Base-by-base conservation (phyloP, 106 monocot species). In the Posidonia australis region DNA sequence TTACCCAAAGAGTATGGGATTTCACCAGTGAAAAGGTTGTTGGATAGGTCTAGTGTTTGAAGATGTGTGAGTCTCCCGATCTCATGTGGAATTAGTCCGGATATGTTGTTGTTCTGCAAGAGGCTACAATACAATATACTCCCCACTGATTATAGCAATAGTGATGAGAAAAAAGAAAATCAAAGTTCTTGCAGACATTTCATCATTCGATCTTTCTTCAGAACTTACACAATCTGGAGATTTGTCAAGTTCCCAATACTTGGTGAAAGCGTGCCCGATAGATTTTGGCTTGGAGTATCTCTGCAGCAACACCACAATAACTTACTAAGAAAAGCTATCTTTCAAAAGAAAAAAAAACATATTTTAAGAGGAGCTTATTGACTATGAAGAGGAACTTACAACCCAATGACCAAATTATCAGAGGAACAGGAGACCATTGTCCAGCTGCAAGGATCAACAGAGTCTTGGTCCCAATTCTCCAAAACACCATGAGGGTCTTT, bases 381-480 rank as follows among this genome's bases (percentile, higher is more conserved):
- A n/a, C n/a, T n/a, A 36, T 36, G 36, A 4, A 23, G 11, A 19
- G 36, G 1, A 36, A 46, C 69, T 47, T 58, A 81, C 81, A 81
- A 53, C n/a, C 70, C 77, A 58, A 70, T 81, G 54, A 81, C 81
- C 11, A 81, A 59, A 64, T 81, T 81, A 5, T 77, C 66, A 18
- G 73, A 46, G 17, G 81, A 81, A 36, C 81, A 81, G 11, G 77
- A 70, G 49, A 81, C 61, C 73, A 77, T 81, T 22, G 81, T 74
- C 81, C 81, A 81, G 74, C 81, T 81, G 62, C 81, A 81, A 7
- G 81, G 81, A 77, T 81, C 81, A 47, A 81, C 81, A 25, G 81
- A 81, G 66, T 81, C 62, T 61, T 62, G 60, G 32, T 81, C 81
- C 81, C 81, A 81, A 45, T 81, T 81, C 46, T 81, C 65, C 44